Percentiles rank a stretch among this genome's conserved stretches.
Evolutionary conservation across 345 rosid species (phyloP).

Genomic region (Dimocarpus longan): DNA sequence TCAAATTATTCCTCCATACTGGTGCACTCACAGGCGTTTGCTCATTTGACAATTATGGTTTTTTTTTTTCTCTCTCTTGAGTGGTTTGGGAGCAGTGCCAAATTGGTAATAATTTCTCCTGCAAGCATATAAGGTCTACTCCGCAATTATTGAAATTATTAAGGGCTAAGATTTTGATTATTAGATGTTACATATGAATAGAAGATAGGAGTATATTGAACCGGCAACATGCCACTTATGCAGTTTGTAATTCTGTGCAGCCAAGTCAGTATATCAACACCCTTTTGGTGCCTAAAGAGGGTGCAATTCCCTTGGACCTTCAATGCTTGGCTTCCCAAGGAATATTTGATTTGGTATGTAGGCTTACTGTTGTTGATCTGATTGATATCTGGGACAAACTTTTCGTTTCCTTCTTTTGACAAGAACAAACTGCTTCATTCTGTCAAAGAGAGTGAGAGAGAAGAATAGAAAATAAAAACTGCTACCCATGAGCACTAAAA

Average conservation of each 20-base stretch:
- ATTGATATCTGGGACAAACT: neutral
- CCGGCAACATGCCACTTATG: slow-evolving; percentile 16
- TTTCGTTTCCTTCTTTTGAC: neutral
- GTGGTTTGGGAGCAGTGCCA: neutral
- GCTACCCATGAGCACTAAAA: neutral
- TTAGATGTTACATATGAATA: neutral
- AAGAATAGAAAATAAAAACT: neutral
- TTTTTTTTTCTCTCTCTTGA: neutral
- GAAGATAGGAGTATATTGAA: neutral
- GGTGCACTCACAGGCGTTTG: neutral
- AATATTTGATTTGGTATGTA: slow-evolving; percentile 65
- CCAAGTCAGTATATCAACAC: slow-evolving; percentile 76
- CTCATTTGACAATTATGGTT: neutral
- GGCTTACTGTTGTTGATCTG: neutral
- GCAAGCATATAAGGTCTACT: neutral
- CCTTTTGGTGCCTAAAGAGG: slow-evolving; percentile 75
- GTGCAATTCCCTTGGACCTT: slow-evolving; percentile 62
- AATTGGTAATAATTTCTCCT: neutral
- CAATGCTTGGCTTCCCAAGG: slow-evolving; percentile 64
- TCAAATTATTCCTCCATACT: neutral
- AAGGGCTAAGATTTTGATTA: neutral
- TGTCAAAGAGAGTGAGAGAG: too few species aligned
- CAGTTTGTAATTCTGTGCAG: slow-evolving; percentile 47
- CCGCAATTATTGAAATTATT: neutral
- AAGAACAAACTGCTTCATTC: slow-evolving; percentile 3